Evolutionary conservation across 139 green algal species (phyloP), one percentile per base, ranked within the genome.

Genomic region (Chlamydomonas sp.): DNA sequence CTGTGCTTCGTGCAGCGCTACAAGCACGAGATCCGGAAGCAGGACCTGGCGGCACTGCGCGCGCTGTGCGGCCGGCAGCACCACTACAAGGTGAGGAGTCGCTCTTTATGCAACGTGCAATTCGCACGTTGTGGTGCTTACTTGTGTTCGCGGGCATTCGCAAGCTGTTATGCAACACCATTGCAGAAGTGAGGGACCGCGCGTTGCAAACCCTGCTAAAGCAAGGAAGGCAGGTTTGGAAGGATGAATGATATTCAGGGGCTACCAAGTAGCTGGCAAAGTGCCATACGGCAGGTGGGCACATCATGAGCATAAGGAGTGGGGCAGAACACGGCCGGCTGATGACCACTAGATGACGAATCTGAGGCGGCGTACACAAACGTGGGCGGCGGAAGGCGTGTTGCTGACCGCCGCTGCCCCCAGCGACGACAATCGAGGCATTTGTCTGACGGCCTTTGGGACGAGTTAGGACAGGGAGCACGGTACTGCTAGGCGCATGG

Each of bases 1-100:
- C 96, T 99, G 18, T 96, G 89, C 87, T 99, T 99, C 86, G 93
- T 99, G 78, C 97, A 99, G 91, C 88, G 97, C 80, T 99, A 98
- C 90, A 99, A 99, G 95, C 90, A 96, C 60, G 96, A 99, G 89
- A 94, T 99, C 62, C 88, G 93, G 0, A 85, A 88, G 12, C 95
- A 97, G 84, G 97, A 99, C 91, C 96, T 97, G 90, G 89, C 89
- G 61, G 88, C 91, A 58, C 90, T 99, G 78, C 90, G 91, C 63
- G 90, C 93, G 88, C 93, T 99, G 85, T 94, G 95, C 77, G 92
- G 88, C 63, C 81, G 72, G 76, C 97, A 99, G 92, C 89, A 95
- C 78, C 98, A 99, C 92, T 97, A 99, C 90, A 89, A 94, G 80
- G 93, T 97, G 88, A 71, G 77, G 59, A 5, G 75, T 7, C 8